Conservation (phyloP, 345 rosid species). For the Citrus cavaleriei region DNA sequence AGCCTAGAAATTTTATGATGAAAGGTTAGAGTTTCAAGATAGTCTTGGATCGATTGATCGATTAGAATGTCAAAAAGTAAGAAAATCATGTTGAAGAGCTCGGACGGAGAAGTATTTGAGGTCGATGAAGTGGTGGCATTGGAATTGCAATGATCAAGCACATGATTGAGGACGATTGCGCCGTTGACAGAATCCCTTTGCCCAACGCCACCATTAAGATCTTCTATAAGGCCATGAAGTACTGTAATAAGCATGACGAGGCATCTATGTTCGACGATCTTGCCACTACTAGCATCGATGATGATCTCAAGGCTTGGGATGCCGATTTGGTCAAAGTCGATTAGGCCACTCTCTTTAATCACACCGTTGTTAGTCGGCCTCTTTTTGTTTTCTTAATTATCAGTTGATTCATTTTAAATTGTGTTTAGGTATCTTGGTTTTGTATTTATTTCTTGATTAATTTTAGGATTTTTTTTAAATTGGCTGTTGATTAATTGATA, state of each 20-base stretch:
- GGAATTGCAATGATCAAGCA: constrained; percentile 42
- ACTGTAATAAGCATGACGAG: constrained; percentile 66
- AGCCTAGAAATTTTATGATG: too few species aligned
- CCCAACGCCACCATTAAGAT: constrained; percentile 62
- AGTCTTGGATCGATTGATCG: not conserved
- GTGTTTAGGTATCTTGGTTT: too few species aligned
- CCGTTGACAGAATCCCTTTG: constrained; percentile 21
- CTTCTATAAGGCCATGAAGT: constrained; percentile 68
- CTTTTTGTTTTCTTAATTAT: too few species aligned
- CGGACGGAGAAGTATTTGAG: constrained; percentile 63
- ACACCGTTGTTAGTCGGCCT: not conserved
- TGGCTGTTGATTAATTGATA: too few species aligned
- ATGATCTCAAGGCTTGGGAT: constrained; percentile 49
- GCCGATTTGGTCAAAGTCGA: too few species aligned
- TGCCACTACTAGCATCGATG: constrained; percentile 23
- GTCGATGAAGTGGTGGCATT: constrained; percentile 56
- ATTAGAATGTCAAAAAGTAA: constrained; percentile 16
- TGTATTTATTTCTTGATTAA: too few species aligned
- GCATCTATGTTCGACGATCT: constrained; percentile 26
- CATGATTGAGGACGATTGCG: too few species aligned
- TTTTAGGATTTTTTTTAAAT: too few species aligned
- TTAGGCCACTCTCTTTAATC: too few species aligned
- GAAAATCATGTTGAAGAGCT: constrained; percentile 44
- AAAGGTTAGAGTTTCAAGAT: not conserved
- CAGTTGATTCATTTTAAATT: too few species aligned